Base-by-base conservation (phyloP, 495 filamentous ascomycete genomes). In the Hypomontagnella monticulosa region DNA sequence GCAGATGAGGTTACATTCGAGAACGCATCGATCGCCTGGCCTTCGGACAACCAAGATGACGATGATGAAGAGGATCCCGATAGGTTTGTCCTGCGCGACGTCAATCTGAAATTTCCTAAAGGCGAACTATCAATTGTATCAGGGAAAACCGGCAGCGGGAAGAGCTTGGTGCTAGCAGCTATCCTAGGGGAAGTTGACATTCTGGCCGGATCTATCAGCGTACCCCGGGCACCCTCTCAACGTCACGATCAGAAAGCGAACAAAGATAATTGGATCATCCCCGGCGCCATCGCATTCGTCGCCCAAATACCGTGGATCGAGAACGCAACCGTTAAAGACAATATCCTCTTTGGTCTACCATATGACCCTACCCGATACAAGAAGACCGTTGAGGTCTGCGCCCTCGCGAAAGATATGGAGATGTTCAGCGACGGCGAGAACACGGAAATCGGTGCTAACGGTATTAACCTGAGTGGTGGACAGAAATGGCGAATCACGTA, bases 261-360 rank as follows among this genome's bases (percentile, higher is more conserved):
- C 27, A 82, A 74, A 43, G 83, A 79, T 40, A 87, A 92, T 51
- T 93, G 90, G 90, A 86, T 91, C 49, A 80, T 92, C 16, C 85
- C 88, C 12, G 80, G 80, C 1, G 80, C 85, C 0, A 85, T 92
- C 44, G 91, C 91, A 0, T 95, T 88, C 71, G 90, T 95, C 23
- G 86, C 89, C 4, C 91, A 95, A 72, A 91, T 89, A 14, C 91
- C 91, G 0, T 95, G 91, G 91, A 92, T 95, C 57, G 91, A 93
- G 63, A 93, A 93, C 64, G 89, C 89, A 0, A 90, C 83, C 5
- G 87, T 95, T 64, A 86, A 82, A 57, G 86, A 90, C 14, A 92
- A 92, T 56, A 89, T 95, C 44, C 69, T 91, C 0, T 90, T 93
- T 64, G 90, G 91, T 12, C 77, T 93, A 7, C 90, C 91, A 1